Evolutionary conservation across 352 stramenopile species (phyloP), one percentile per base, ranked within the genome.

Genomic region (Globisporangium yorkense): DNA sequence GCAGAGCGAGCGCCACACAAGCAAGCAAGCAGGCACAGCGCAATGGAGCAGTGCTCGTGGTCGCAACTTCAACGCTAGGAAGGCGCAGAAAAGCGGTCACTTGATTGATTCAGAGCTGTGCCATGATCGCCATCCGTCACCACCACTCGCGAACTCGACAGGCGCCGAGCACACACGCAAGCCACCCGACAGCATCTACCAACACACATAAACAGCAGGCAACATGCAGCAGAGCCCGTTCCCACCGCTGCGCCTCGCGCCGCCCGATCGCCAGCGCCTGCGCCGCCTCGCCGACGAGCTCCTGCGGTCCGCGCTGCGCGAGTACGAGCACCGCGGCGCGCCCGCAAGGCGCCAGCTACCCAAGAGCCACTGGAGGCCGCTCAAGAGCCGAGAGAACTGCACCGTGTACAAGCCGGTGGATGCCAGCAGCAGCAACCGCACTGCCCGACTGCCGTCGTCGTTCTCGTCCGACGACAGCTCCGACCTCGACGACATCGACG

Each of bases 201-300:
- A 24, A 24, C 21, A 24, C 21, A 24, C 21, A 24, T 24, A 24
- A 24, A 24, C 21, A 24, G 21, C 21, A 24, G 21, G 21, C 21
- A 24, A 24, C 21, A 24, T 24, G 21, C 21, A 58, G 27, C 53
- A 58, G 43, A 60, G 39, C 16, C 67, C 63, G 37, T 74, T 74
- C 41, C 45, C 61, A 7, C 8, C 56, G 20, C 44, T 70, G 33
- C 69, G 54, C 46, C 54, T 74, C 31, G 51, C 59, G n/a, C 27
- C 59, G 29, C 49, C 57, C 12, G 56, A 70, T 56, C 18, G 35
- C 21, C 52, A 39, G 56, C 33, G 50, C 46, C 68, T 59, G 33
- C 51, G 68, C 39, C n/a, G 51, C 20, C 56, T 75, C 58, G 59
- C 54, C 8, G 59, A 37, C 0, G 55, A 68, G 21, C 56, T 78